These are phyloP conservation scores for Pelargonium australe DNA, from an alignment of 441 rosid species.

Conservation along the genomic window DNA sequence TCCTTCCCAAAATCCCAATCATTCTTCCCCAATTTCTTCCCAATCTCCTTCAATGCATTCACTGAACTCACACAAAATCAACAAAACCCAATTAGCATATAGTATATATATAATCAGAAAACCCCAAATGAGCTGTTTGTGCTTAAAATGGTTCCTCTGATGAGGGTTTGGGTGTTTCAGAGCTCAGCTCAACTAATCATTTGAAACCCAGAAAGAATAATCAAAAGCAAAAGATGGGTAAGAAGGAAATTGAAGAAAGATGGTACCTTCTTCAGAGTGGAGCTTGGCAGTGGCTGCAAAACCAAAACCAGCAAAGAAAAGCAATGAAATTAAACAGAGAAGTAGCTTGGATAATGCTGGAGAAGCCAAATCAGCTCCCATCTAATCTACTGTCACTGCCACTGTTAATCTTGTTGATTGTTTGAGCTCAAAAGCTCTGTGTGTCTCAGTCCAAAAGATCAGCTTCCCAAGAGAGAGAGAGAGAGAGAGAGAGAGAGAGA, in stretches of 20 bases:
- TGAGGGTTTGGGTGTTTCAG: not conserved
- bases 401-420: not conserved
- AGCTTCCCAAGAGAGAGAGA: not conserved
- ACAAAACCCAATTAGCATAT: not conserved
- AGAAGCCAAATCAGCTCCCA: constrained; percentile 24
- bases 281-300: constrained; percentile 38
- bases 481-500: not conserved
- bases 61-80: constrained; percentile 31
- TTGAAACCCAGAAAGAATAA: constrained; percentile 2
- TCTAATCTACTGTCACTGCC: not conserved
- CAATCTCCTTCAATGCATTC: constrained; percentile 59
- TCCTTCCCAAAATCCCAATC: constrained; percentile 68
- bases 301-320: constrained; percentile 20
- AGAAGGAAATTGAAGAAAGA: constrained; percentile 1
- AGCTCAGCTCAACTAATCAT: too few relatives aligned
- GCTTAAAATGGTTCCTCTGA: not conserved
- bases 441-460: too few relatives aligned
- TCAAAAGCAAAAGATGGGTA: not conserved
- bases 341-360: constrained; percentile 13
- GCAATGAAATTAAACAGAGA: constrained; percentile 21
- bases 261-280: constrained; percentile 43
- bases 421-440: constrained; percentile 3
- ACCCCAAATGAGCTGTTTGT: not conserved
- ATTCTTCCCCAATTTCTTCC: constrained; percentile 52
- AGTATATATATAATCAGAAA: not conserved